Evolutionary conservation across 2,329 filamentous ascomycete genomes (phyloP).

Genomic region (Ambrosiella xylebori): DNA sequence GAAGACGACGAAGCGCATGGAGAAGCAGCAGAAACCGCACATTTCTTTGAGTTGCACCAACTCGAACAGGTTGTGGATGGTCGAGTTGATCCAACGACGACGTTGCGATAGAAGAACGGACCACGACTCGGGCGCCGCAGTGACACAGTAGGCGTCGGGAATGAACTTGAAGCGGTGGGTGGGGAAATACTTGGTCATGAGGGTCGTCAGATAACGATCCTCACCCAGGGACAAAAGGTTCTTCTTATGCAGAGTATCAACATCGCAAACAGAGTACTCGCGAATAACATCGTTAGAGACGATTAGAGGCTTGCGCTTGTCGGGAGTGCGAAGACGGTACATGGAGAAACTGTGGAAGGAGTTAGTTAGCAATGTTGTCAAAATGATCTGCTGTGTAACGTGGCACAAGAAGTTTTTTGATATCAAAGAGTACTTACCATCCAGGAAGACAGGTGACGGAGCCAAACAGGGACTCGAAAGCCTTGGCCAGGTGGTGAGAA

Average conservation of each 20-base stretch:
- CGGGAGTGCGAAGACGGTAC: slow-evolving; percentile 88
- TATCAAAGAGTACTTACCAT: slow-evolving; percentile 50
- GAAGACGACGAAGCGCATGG: slow-evolving; percentile 92
- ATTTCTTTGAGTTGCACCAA: slow-evolving; percentile 80
- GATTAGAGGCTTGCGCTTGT: slow-evolving; percentile 86
- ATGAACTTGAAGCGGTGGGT: slow-evolving; percentile 93
- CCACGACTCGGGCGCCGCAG: slow-evolving; percentile 87
- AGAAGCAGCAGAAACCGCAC: slow-evolving; percentile 97
- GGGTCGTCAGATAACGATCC: slow-evolving; percentile 88
- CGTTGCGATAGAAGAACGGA: slow-evolving; percentile 89
- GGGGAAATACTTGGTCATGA: slow-evolving; percentile 98
- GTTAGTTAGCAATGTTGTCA: background rate
- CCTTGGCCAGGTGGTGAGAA: slow-evolving; percentile 89
- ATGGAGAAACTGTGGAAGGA: slow-evolving; percentile 66
- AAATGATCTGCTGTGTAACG: no score
- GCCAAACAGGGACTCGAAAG: slow-evolving; percentile 93
- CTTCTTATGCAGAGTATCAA: slow-evolving; percentile 95
- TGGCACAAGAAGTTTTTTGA: background rate
- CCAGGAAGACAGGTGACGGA: slow-evolving; percentile 97
- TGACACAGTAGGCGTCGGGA: slow-evolving; percentile 80
- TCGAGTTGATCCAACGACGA: slow-evolving; percentile 99
- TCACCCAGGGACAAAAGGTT: slow-evolving; percentile 86
- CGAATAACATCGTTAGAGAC: slow-evolving; percentile 75
- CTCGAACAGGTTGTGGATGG: slow-evolving; percentile 88
- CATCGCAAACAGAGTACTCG: slow-evolving; percentile 75